A percentile compares a stretch with the other conserved stretches of the same genome.
Conservation (phyloP, 495 filamentous ascomycete species). For the Mycothermus thermophilus region DNA sequence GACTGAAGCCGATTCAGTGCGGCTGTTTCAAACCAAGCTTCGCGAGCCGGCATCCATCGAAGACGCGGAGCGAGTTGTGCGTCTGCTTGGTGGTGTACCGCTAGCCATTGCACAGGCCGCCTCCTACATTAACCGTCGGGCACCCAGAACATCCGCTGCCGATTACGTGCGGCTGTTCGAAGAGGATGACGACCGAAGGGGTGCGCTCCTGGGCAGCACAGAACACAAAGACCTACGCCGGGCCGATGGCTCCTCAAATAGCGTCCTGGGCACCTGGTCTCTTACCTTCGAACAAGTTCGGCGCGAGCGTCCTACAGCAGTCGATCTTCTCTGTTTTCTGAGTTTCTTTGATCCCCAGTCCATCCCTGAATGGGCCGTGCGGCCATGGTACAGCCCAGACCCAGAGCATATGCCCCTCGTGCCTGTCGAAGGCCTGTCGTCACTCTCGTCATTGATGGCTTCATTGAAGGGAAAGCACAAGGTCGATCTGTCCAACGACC, state of each 20-base stretch:
- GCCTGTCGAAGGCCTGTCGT: no score
- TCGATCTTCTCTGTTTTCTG: slow-evolving; percentile 27
- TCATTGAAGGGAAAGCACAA: no score
- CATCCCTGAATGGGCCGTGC: slow-evolving; percentile 16
- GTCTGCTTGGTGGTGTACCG: slow-evolving; percentile 27
- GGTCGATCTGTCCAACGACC: no score
- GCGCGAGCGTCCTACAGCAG: slow-evolving; percentile 12
- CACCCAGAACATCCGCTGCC: slow-evolving; percentile 2
- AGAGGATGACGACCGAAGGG: background rate
- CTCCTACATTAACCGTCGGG: slow-evolving; percentile 20
- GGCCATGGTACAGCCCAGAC: background rate
- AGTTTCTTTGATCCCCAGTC: slow-evolving; percentile 22
- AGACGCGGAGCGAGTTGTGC: slow-evolving; percentile 10
- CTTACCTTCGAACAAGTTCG: slow-evolving; percentile 21
- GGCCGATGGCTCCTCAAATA: background rate
- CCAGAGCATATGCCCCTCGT: no score
- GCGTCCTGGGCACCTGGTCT: slow-evolving; percentile 12
- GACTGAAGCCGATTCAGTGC: background rate
- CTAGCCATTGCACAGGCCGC: slow-evolving; percentile 35
- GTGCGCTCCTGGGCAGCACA: background rate
- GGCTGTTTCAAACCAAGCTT: background rate
- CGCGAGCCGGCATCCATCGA: background rate
- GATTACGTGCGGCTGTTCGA: background rate
- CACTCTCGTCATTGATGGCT: no score
- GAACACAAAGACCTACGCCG: slow-evolving; percentile 1